A percentile compares a stretch with the other conserved stretches of the same genome.
phyloP scores from a whole-genome alignment of 2,329 filamentous ascomycete genomes.

The Colletotrichum sidae region DNA sequence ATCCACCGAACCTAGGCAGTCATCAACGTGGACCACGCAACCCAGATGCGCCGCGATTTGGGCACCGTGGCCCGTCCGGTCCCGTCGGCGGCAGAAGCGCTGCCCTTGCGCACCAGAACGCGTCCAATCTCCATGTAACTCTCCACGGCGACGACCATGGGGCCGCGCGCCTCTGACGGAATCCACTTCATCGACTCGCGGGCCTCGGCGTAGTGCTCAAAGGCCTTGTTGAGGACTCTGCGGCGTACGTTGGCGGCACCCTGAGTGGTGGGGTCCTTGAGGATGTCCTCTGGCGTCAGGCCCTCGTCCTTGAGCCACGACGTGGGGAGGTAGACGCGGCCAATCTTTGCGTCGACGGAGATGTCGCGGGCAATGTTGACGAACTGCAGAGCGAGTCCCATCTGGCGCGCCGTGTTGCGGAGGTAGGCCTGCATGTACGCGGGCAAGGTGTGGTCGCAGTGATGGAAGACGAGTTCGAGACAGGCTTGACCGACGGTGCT shows the following conservation, averaged over 20 bases:
- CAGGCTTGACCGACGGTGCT: constrained; percentile 79
- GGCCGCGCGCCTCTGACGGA: constrained; percentile 69
- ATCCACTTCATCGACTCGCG: constrained; percentile 69
- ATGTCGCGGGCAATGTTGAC: constrained; percentile 83
- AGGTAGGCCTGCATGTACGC: constrained; percentile 54
- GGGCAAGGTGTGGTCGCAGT: constrained; percentile 53
- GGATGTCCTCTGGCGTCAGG: constrained; percentile 64
- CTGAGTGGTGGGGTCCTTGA: constrained; percentile 60
- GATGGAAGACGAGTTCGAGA: constrained; percentile 73
- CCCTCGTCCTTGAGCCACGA: constrained; percentile 71
- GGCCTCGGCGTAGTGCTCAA: constrained; percentile 67
- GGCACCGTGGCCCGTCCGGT: constrained; percentile 56
- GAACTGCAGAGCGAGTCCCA: constrained; percentile 82
- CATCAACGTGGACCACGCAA: constrained; percentile 68
- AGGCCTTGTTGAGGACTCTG: constrained; percentile 69
- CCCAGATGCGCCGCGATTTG: constrained; percentile 59
- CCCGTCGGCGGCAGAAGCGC: constrained; percentile 22
- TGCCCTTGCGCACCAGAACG: constrained; percentile 56
- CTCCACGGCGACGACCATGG: constrained; percentile 77
- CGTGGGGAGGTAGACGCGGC: constrained; percentile 75
- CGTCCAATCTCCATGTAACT: constrained; percentile 82
- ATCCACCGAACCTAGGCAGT: constrained; percentile 3
- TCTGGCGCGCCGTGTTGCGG: constrained; percentile 67
- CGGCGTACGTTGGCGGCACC: constrained; percentile 63
- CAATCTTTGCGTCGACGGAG: constrained; percentile 72